Evolutionary conservation across 2,329 filamentous ascomycete genomes (phyloP).

Genomic region (Fusarium buharicum): DNA sequence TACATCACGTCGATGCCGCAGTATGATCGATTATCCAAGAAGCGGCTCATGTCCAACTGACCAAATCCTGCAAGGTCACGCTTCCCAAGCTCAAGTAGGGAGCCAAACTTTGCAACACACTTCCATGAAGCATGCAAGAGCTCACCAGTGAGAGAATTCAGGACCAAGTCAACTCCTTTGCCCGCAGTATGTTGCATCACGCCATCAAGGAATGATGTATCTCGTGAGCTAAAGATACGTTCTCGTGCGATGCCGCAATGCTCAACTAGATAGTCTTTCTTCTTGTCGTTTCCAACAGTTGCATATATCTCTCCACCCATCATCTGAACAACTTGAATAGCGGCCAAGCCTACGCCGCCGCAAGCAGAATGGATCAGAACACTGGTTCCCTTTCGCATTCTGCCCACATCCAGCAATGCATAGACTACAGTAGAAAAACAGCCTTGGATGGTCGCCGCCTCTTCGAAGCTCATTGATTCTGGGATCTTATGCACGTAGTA

Average conservation of each 20-base stretch:
- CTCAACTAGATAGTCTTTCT: slow-evolving; percentile 45
- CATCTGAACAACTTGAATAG: slow-evolving; percentile 44
- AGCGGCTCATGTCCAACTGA: slow-evolving; percentile 23
- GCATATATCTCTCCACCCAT: slow-evolving; percentile 42
- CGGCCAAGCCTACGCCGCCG: slow-evolving; percentile 48
- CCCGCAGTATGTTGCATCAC: slow-evolving; percentile 44
- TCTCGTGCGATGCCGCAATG: slow-evolving; percentile 44
- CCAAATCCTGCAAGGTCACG: slow-evolving; percentile 41
- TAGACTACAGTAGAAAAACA: slow-evolving; percentile 48
- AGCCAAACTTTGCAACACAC: slow-evolving; percentile 50
- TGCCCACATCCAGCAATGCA: slow-evolving; percentile 27
- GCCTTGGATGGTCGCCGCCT: slow-evolving; percentile 49
- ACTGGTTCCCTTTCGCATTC: slow-evolving; percentile 48
- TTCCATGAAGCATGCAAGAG: slow-evolving; percentile 47
- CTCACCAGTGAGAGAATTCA: slow-evolving; percentile 50
- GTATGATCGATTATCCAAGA: slow-evolving; percentile 35
- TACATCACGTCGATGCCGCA: slow-evolving; percentile 30
- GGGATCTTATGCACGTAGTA: slow-evolving; percentile 48
- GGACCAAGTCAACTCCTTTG: slow-evolving; percentile 49
- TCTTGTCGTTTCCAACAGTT: slow-evolving; percentile 41
- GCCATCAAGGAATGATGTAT: slow-evolving; percentile 43
- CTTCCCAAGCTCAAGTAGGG: slow-evolving; percentile 52
- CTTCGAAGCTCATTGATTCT: slow-evolving; percentile 48
- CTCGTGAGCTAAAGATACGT: slow-evolving; percentile 48
- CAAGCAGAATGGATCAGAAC: slow-evolving; percentile 51